phyloP scores from a whole-genome alignment of 1,284 basidiomycete species.

The Trichosporon inkin region DNA sequence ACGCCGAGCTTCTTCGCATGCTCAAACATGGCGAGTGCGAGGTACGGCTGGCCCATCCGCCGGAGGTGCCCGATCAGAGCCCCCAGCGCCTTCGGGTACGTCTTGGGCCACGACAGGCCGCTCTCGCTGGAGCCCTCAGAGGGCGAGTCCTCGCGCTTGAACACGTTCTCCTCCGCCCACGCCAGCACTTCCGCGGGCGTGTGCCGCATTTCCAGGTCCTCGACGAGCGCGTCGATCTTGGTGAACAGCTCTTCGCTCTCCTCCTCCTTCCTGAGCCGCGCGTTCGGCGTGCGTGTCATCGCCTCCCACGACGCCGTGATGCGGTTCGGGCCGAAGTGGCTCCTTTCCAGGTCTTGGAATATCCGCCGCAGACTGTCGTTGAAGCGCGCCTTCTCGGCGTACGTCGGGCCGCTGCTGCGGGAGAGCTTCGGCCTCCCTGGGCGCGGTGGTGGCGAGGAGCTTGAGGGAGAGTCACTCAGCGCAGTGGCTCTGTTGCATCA shows the following conservation, averaged over 20 bases:
- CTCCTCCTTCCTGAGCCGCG: constrained; percentile 17
- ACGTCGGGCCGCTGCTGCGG: background rate
- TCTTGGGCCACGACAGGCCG: constrained; percentile 51
- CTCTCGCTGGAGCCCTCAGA: background rate
- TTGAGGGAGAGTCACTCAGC: background rate
- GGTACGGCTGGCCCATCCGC: constrained; percentile 70
- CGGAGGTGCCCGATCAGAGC: constrained; percentile 69
- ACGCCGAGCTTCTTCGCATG: constrained; percentile 67
- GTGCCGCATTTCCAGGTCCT: constrained; percentile 65
- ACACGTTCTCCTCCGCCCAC: constrained; percentile 70
- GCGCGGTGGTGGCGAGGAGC: background rate
- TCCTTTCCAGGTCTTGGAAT: constrained; percentile 6
- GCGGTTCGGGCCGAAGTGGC: background rate
- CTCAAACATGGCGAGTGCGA: constrained; percentile 76
- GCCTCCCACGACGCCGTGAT: constrained; percentile 3
- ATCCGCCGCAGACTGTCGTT: background rate
- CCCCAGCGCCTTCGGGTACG: constrained; percentile 71
- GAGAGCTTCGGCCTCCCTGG: background rate
- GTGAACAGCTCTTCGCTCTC: constrained; percentile 28
- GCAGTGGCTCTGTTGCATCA: constrained; percentile 1
- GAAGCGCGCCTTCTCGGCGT: constrained; percentile 3
- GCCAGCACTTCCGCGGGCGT: constrained; percentile 68
- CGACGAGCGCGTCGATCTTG: constrained; percentile 65
- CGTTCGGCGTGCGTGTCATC: background rate
- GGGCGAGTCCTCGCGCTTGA: constrained; percentile 49